Evolutionary conservation across 306 rosid species (phyloP), one percentile per base, ranked within the genome.

Genomic region (Malus orientalis): DNA sequence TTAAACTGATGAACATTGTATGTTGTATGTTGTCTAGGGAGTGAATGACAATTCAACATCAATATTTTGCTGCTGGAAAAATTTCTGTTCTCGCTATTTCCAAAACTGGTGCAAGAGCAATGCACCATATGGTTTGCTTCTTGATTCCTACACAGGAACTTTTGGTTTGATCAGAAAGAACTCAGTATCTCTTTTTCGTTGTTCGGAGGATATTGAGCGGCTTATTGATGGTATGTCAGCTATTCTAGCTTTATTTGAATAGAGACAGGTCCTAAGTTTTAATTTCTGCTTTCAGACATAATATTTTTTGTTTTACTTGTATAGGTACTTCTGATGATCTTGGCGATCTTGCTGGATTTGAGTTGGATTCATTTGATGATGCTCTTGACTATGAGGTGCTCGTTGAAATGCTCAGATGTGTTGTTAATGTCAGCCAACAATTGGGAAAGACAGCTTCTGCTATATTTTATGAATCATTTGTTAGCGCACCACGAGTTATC

Each of bases 101-200:
- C 88, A 83, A 67, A 86, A 92, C 73, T 95, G 98, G 98, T 85
- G 98, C 90, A 90, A 82, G 87, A 86, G 81, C 89, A 95, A 95
- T 82, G 88, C 87, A 25, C 79, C 85, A 23, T 84, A 87, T 79
- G 90, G 93, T 73, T 86, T 95, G 74, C 85, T 90, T 84, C 81
- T 92, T 71, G 98, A 90, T 79, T 81, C 82, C 80, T 78, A 86
- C 60, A 47, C 86, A 1, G 90, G 72, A 63, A 85, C 86, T 27
- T 85, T 95, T 80, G 97, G 97, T 75, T 80, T 95, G 81, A 85
- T 95, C 66, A 86, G 97, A 87, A 90, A 84, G 83, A 84, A 71
- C 78, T 92, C 98, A 22, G 77, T 92, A 19, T 89, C 98, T 69
- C 83, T 92, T 66, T 88, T 95, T 75, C 91, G 98, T 70, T 80